Base-by-base conservation (phyloP, 2,329 filamentous ascomycete species). In the Huntiella savannae region DNA sequence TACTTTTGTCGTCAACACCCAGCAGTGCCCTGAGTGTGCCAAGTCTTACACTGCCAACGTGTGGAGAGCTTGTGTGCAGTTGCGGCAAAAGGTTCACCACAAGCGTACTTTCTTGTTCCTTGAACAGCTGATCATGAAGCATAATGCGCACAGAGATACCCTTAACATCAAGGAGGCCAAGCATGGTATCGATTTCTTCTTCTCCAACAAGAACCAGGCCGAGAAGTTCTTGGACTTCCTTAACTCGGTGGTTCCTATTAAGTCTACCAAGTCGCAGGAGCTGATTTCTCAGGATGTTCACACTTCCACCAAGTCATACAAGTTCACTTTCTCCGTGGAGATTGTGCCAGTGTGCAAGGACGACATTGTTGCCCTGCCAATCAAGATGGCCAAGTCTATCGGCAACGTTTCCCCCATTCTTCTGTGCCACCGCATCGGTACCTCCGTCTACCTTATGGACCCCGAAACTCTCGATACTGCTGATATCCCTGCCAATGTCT, bases 131-230 rank as follows among this genome's bases (percentile, higher is more conserved):
- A 93, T 98, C 55, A 69, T 98, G 55, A 96, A 95, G 68, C 86
- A 96, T 60, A 75, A 75, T 47, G 91, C 88, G 3, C 87, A 94
- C 61, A 75, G 77, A 53, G 87, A 98, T 54, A 91, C 88, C 1
- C 87, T 95, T 63, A 98, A 96, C 61, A 98, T 98, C 65, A 95
- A 92, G 60, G 91, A 98, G 64, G 82, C 84, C 22, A 87, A 87
- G 63, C 86, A 95, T 55, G 91, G 91, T 1, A 78, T 98, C 50
- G 91, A 98, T 60, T 98, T 98, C 62, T 98, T 79, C 70, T 98
- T 91, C 58, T 73, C 84, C 0, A 77, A 82, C 49, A 72, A 84
- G 56, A 98, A 95, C 57, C 82, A 93, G 55, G 88, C 87, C 5
- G 85, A 93, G 58, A 86, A 83, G 57, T 88, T 94, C 60, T 75